Evolutionary conservation across 2,329 filamentous ascomycete species (phyloP).

Genomic region (Verticillium longisporum): DNA sequence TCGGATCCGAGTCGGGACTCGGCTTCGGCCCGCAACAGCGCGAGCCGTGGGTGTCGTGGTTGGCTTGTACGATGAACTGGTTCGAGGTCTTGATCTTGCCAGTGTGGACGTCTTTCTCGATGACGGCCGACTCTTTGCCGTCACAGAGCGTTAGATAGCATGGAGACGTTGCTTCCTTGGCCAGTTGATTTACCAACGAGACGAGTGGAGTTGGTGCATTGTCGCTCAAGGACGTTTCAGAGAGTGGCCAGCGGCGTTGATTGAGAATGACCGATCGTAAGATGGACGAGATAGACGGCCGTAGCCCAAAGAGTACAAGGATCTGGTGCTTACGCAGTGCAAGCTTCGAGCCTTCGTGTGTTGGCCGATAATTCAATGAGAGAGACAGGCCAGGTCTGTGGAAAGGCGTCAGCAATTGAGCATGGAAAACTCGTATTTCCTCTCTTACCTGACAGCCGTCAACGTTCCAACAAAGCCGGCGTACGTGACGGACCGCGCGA

Average conservation of each 20-base stretch:
- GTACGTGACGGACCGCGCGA: slow-evolving; percentile 42
- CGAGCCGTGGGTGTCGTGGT: slow-evolving; percentile 36
- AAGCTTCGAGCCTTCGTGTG: slow-evolving; percentile 32
- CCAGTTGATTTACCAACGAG: slow-evolving; percentile 16
- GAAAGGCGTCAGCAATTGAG: not conserved
- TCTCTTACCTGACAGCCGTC: slow-evolving; percentile 36
- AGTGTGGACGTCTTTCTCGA: slow-evolving; percentile 48
- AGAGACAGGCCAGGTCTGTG: slow-evolving; percentile 33
- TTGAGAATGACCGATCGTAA: slow-evolving; percentile 28
- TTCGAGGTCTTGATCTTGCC: slow-evolving; percentile 35
- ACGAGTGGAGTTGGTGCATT: not conserved
- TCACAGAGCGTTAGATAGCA: slow-evolving; percentile 52
- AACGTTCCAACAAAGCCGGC: slow-evolving; percentile 43
- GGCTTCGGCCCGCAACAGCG: not conserved
- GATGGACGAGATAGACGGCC: slow-evolving; percentile 45
- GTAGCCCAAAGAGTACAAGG: slow-evolving; percentile 44
- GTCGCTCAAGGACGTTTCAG: not conserved
- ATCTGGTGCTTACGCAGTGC: slow-evolving; percentile 40
- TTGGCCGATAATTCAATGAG: slow-evolving; percentile 43
- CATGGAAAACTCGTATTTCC: too few species aligned
- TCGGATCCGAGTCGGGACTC: not conserved
- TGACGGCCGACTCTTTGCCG: slow-evolving; percentile 33
- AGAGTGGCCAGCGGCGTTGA: not conserved
- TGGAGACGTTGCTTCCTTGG: slow-evolving; percentile 36
- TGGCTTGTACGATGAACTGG: slow-evolving; percentile 49